Conservation (phyloP, 2,329 filamentous ascomycete species). For the Colletotrichum caudatum region DNA sequence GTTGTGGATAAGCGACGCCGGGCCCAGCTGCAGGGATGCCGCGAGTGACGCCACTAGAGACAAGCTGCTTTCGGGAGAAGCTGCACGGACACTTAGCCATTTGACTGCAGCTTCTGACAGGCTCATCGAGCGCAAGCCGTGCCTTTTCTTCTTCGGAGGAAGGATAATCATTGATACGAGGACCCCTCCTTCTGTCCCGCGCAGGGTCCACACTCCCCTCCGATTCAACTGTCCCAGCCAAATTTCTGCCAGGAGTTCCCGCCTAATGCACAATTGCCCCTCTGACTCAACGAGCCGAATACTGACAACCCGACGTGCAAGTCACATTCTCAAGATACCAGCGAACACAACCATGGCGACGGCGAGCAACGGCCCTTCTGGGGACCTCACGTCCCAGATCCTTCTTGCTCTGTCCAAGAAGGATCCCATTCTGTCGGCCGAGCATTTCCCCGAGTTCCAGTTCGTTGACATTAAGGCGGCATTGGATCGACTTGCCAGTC, state of each 20-base stretch:
- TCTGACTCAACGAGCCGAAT: conserved; percentile 40
- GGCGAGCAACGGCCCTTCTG: conserved; percentile 51
- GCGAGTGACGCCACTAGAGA: conserved; percentile 36
- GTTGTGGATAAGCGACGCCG: conserved; percentile 31
- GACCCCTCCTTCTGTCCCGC: conserved; percentile 35
- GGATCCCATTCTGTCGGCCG: conserved; percentile 74
- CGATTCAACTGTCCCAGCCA: conserved; percentile 31
- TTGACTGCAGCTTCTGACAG: not conserved
- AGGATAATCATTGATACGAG: conserved; percentile 38
- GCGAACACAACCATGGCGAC: conserved; percentile 56
- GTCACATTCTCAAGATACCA: conserved; percentile 20
- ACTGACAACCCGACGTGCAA: conserved; percentile 26
- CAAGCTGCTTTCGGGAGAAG: conserved; percentile 11
- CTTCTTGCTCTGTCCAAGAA: conserved; percentile 74
- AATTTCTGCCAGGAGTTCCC: conserved; percentile 40
- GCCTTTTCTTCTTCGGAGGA: not conserved
- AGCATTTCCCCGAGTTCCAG: conserved; percentile 75
- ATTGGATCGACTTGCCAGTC: conserved; percentile 84
- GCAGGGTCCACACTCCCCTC: conserved; percentile 40
- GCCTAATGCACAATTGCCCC: conserved; percentile 32
- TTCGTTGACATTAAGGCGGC: conserved; percentile 84
- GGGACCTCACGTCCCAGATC: conserved; percentile 73
- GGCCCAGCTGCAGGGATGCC: conserved; percentile 37
- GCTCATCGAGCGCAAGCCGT: not conserved
- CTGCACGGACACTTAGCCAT: conserved; percentile 17